phyloP scores from a whole-genome alignment of 768 basidiomycete species.

The Cyclocybe cylindracea region DNA sequence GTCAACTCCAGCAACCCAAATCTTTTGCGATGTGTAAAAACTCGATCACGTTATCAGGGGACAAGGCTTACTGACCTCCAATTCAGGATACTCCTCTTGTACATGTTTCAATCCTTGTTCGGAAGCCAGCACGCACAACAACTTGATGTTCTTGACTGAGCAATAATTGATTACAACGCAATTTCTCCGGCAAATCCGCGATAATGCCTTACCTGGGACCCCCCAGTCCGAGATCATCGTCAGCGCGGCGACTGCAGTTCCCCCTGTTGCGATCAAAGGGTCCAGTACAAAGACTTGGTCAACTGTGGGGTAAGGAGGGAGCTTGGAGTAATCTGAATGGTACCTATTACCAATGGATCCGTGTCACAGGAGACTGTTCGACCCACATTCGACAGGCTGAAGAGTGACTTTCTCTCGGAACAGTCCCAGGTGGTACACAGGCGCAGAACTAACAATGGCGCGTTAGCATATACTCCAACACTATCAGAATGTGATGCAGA shows the following conservation, averaged over 20 bases:
- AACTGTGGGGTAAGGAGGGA: conserved; percentile 73
- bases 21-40: conserved; percentile 40
- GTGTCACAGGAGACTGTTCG: not conserved
- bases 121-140: conserved; percentile 82
- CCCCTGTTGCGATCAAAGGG: conserved; percentile 92
- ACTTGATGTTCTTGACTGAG: conserved; percentile 70
- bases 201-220: conserved; percentile 51
- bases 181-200: not conserved
- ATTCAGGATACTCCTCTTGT: conserved; percentile 64
- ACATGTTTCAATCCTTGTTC: conserved; percentile 72
- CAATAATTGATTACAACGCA: not conserved
- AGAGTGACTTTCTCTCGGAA: conserved; percentile 85
- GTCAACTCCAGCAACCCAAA: conserved; percentile 88
- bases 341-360: not conserved
- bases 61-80: conserved; percentile 57
- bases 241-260: conserved; percentile 87
- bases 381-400: conserved; percentile 87
- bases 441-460: conserved; percentile 43
- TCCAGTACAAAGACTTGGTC: conserved; percentile 89
- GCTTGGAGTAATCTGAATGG: conserved; percentile 81
- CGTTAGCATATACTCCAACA: not conserved
- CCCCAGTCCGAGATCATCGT: conserved; percentile 88
- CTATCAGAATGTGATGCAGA: conserved; percentile 34
- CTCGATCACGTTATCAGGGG: not conserved
- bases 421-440: conserved; percentile 89